phyloP scores from a whole-genome alignment of 2,329 filamentous ascomycete species.

The Aspergillus bombycis region DNA sequence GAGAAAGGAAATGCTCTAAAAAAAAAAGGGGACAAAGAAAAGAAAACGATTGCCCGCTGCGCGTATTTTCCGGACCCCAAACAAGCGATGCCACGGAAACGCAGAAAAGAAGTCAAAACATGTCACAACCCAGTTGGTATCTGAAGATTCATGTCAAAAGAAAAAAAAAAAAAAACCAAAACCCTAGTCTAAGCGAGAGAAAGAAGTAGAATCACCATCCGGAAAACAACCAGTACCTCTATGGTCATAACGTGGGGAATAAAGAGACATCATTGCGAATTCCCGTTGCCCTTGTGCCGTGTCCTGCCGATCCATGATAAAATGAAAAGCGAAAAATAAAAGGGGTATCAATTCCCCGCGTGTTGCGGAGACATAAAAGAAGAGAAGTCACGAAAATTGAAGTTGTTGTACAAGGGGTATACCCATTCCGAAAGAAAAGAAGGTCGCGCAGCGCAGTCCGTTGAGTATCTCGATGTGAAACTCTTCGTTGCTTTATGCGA shows the following conservation, averaged over 20 bases:
- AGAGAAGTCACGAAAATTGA: constrained; percentile 26
- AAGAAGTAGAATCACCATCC: constrained; percentile 33
- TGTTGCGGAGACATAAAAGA: constrained; percentile 25
- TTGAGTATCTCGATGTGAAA: constrained; percentile 14
- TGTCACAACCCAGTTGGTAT: constrained; percentile 28
- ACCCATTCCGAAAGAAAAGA: constrained; percentile 22
- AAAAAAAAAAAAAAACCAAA: constrained; percentile 27
- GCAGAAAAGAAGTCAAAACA: constrained; percentile 19
- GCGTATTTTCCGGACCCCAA: constrained; percentile 11
- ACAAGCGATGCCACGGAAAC: constrained; percentile 17
- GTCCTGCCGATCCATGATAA: constrained; percentile 23
- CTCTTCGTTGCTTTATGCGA: constrained; percentile 6
- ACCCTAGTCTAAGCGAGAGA: constrained; percentile 43
- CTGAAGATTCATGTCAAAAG: constrained; percentile 19
- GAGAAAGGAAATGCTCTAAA: constrained; percentile 10
- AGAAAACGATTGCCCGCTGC: constrained; percentile 19
- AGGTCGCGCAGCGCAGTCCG: constrained; percentile 16
- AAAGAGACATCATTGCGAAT: constrained; percentile 25
- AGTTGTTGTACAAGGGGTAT: constrained; percentile 38
- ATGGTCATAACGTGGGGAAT: constrained; percentile 40
- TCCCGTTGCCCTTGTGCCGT: constrained; percentile 23
- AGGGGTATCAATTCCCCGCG: constrained; percentile 34
- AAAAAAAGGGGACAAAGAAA: constrained; percentile 2
- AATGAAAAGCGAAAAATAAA: constrained; percentile 19
- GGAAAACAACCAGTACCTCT: constrained; percentile 42